Evolutionary conservation across 495 filamentous ascomycete genomes (phyloP), one percentile per base, ranked within the genome.

Genomic region (Bombardia bombarda): DNA sequence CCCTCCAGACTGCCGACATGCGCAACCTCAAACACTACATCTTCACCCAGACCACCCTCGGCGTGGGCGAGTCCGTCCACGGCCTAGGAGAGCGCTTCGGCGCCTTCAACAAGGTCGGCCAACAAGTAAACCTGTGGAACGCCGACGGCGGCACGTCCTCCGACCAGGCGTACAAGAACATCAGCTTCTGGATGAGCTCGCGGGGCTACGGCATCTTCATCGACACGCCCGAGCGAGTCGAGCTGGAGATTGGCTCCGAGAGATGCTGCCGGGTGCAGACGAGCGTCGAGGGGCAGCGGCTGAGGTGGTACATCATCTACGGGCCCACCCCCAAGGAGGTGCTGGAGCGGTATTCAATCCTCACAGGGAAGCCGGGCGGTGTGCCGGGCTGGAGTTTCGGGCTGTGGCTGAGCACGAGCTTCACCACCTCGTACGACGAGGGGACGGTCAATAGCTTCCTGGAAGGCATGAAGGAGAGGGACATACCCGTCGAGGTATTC

Each of bases 101-200:
- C 0, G 72, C 77, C 1, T 80, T 84, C 42, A 78, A 79, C 48
- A 84, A 83, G 56, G 79, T 84, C 24, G 82, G 82, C 7, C 80
- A 86, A 56, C 68, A 65, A 4, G 67, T 87, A 2, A 70, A 73
- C 40, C 71, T 86, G 16, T 85, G 81, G 79, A 85, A 86, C 43
- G 76, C 78, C 24, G 82, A 87, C 49, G 82, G 83, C 2, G 82
- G 82, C 7, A 86, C 83, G 14, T 80, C 74, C 0, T 78, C 72
- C 14, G 82, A 86, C 38, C 71, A 84, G 45, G 80, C 80, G 0
- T 87, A 87, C 55, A 86, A 86, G 62, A 86, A 86, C 51, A 68
- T 86, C 6, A 75, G 79, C 2, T 86, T 86, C 58, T 85, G 80
- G 57, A 61, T 86, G 25, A 82, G 76, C 43, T 82, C 76, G 1